Conservation (phyloP, 495 filamentous ascomycete genomes). For the Penicillium alfredii region DNA sequence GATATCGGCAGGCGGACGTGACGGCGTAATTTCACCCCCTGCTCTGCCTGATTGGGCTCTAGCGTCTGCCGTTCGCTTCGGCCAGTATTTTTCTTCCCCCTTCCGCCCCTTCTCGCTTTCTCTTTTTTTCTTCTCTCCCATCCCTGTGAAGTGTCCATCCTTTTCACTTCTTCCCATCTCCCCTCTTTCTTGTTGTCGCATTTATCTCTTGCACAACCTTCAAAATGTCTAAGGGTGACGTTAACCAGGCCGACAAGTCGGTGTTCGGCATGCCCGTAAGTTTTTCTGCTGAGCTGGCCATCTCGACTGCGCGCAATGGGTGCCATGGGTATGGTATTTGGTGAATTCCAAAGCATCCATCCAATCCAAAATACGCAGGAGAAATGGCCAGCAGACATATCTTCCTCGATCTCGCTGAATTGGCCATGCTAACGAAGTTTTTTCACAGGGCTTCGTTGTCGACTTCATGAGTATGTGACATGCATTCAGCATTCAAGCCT, state of each 20-base stretch:
- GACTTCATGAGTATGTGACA: constrained; percentile 94
- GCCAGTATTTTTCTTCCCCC: constrained; percentile 36
- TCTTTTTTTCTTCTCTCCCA: constrained; percentile 30
- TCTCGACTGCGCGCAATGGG: no score
- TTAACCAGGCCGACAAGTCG: constrained; percentile 60
- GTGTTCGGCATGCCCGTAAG: constrained; percentile 81
- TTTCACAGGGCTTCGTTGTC: constrained; percentile 59
- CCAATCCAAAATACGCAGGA: no score
- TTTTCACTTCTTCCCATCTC: constrained; percentile 32
- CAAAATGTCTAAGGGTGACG: constrained; percentile 47
- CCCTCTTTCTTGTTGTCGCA: constrained; percentile 36
- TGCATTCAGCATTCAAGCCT: constrained; percentile 1
- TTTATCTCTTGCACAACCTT: constrained; percentile 39
- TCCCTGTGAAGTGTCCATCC: constrained; percentile 36
- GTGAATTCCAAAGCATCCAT: no score
- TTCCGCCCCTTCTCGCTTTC: constrained; percentile 32
- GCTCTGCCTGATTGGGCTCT: constrained; percentile 26
- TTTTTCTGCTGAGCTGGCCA: constrained; percentile 17
- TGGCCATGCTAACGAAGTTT: constrained; percentile 30
- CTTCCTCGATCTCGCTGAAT: not conserved
- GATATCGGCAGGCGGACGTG: constrained; percentile 33
- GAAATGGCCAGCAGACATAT: not conserved
- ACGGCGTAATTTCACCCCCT: constrained; percentile 9
- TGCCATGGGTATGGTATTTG: no score
- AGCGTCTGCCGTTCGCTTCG: constrained; percentile 36